Evolutionary conservation across 768 basidiomycete genomes (phyloP), one percentile per base, ranked within the genome.

Genomic region (Auricularia sp.): DNA sequence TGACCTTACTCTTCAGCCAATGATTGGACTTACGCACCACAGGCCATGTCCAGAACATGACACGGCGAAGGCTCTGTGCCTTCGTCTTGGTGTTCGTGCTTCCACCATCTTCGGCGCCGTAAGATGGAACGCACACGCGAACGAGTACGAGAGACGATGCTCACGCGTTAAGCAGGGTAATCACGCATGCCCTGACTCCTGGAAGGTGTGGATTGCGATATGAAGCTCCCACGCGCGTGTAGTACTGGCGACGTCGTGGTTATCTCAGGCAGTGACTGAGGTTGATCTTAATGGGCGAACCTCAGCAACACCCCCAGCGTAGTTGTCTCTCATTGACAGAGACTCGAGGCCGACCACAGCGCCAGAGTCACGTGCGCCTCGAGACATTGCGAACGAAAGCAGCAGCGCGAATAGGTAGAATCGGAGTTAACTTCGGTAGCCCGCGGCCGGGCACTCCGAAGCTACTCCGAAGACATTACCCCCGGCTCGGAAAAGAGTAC

Each of bases 201-300:
- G 84, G 85, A 67, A 83, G 88, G 74, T 89, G 88, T 0, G 88
- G 87, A 70, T 89, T 89, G 13, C 87, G 82, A 73, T 90, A 89
- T 10, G 82, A 84, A 21, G 83, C 73, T n/a, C 83, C 83, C 1
- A 88, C 86, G 76, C 83, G 83, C 56, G 74, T 79, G 70, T 87
- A 86, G 70, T 86, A 87, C 85, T 87, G 7, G 39, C 13, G 8
- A 42, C 39, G 39, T 63, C 34, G 54, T 44, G 39, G 29, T 5
- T 16, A 29, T 29, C 51, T 59, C 42, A 61, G 36, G 10, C 35
- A 61, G 54, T 34, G 61, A 3, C 35, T 5, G 18, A 10, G 16
- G 39, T 36, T 33, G 44, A 21, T 42, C 29, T 29, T 2, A 29
- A 56, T 29, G 61, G 18, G 64, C 78, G 13, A 70, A 84, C 86